Percentiles rank a stretch among this genome's conserved stretches.
Conservation (phyloP, 805 yeast genomes). For the Pichia heedii region DNA sequence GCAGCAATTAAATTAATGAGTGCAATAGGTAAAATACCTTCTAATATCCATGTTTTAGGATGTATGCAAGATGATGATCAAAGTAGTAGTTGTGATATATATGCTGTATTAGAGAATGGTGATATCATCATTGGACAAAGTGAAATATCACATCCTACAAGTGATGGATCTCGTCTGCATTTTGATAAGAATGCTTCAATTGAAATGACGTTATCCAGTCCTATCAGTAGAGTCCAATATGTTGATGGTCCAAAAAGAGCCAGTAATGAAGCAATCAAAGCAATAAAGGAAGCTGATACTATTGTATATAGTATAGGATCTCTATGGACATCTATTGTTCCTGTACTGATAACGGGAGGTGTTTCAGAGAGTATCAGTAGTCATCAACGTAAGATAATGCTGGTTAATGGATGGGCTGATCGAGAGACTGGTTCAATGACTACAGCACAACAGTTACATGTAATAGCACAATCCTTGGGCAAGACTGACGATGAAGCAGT, state of each 20-base stretch:
- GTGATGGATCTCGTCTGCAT: not conserved
- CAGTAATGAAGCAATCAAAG: slow-evolving; percentile 47
- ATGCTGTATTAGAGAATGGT: slow-evolving; percentile 60
- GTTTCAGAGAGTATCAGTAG: slow-evolving; percentile 50
- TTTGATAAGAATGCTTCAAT: slow-evolving; percentile 35
- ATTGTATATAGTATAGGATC: slow-evolving; percentile 80
- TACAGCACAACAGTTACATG: not conserved
- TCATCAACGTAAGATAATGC: not conserved
- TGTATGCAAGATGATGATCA: slow-evolving; percentile 37
- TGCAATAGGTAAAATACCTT: slow-evolving; percentile 9
- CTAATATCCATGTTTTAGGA: slow-evolving; percentile 51
- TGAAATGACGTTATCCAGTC: slow-evolving; percentile 15
- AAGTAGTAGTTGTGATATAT: not conserved
- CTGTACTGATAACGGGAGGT: slow-evolving; percentile 66
- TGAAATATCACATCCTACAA: slow-evolving; percentile 78
- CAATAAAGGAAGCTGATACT: slow-evolving; percentile 41
- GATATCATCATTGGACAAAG: slow-evolving; percentile 79
- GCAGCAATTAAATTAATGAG: slow-evolving; percentile 52
- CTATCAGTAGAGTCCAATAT: not conserved
- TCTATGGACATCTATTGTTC: slow-evolving; percentile 77
- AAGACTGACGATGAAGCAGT: not conserved
- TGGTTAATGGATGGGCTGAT: not conserved
- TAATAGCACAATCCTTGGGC: not conserved
- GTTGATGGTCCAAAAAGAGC: slow-evolving; percentile 30
- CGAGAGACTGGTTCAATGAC: not conserved